Evolutionary conservation across 352 stramenopile genomes (phyloP).

Genomic region (Phytophthora constricta): DNA sequence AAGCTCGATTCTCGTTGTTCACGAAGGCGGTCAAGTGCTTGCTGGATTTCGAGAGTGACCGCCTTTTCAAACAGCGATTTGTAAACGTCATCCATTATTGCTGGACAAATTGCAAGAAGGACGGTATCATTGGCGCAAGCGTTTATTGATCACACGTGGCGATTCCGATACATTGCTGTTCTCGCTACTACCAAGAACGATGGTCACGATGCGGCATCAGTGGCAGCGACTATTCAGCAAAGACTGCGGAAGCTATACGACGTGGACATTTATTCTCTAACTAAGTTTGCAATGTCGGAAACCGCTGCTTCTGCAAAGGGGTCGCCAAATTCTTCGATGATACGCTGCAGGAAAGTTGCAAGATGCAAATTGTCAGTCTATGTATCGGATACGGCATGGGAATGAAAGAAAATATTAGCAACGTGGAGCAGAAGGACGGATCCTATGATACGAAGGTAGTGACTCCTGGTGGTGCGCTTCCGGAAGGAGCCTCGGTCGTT

Average conservation of each 20-base stretch:
- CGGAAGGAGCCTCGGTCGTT: not conserved
- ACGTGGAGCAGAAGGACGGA: not conserved
- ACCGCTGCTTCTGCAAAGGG: not conserved
- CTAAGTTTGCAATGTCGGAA: not conserved
- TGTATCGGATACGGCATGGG: constrained; percentile 21
- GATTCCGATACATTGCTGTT: not conserved
- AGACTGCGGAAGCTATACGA: not conserved
- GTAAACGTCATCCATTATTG: not conserved
- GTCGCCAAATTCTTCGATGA: constrained; percentile 11
- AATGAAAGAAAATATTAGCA: constrained; percentile 18
- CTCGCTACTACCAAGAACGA: not conserved
- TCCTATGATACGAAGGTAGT: not conserved
- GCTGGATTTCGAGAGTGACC: not conserved
- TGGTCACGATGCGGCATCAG: not conserved
- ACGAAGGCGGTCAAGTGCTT: not conserved
- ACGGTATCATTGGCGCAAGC: not conserved
- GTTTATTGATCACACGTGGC: constrained; percentile 8
- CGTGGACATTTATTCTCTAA: not conserved
- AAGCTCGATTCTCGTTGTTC: not conserved
- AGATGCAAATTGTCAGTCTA: constrained; percentile 14
- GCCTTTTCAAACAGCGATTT: not conserved
- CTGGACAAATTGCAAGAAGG: not conserved
- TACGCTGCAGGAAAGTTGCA: constrained; percentile 13
- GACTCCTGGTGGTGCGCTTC: not conserved
- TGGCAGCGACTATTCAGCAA: not conserved